Evolutionary conservation across 768 basidiomycete species (phyloP).

Genomic region (Russula brevipes): DNA sequence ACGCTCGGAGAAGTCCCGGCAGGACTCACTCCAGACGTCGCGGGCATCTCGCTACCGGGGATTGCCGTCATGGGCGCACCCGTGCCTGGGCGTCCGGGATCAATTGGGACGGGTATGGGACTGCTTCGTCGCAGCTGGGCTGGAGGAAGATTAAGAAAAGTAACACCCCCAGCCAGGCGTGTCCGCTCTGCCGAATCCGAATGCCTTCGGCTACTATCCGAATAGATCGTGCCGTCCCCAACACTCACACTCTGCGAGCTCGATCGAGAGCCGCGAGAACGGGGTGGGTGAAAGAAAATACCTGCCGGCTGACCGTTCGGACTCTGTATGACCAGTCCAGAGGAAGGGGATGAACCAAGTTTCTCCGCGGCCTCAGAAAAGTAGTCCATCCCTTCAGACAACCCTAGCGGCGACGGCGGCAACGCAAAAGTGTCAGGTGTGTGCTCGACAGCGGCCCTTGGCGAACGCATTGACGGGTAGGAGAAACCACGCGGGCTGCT

Average conservation of each 20-base stretch:
- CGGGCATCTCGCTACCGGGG: constrained; percentile 7
- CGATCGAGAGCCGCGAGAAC: constrained; percentile 18
- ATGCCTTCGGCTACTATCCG: constrained; percentile 14
- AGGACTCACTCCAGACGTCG: background rate
- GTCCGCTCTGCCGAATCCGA: constrained; percentile 18
- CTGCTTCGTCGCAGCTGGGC: constrained; percentile 5
- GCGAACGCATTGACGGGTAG: constrained; percentile 56
- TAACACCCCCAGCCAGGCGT: constrained; percentile 11
- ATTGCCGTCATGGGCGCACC: background rate
- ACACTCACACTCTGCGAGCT: constrained; percentile 12
- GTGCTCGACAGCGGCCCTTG: constrained; percentile 35
- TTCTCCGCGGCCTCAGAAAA: constrained; percentile 62
- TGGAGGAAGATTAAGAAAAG: constrained; percentile 10
- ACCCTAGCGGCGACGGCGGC: constrained; percentile 67
- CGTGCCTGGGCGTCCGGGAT: background rate
- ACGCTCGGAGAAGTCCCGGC: background rate
- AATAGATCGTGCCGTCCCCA: constrained; percentile 3
- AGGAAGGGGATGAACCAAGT: constrained; percentile 70
- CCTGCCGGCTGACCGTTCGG: constrained; percentile 93
- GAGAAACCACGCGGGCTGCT: constrained; percentile 50
- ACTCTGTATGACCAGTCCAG: constrained; percentile 85
- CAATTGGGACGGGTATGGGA: background rate
- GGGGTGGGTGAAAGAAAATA: constrained; percentile 85
- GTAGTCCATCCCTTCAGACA: constrained; percentile 71
- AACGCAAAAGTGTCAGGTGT: constrained; percentile 37